phyloP scores from a whole-genome alignment of 305 asterid species.

The Petunia hybrid region DNA sequence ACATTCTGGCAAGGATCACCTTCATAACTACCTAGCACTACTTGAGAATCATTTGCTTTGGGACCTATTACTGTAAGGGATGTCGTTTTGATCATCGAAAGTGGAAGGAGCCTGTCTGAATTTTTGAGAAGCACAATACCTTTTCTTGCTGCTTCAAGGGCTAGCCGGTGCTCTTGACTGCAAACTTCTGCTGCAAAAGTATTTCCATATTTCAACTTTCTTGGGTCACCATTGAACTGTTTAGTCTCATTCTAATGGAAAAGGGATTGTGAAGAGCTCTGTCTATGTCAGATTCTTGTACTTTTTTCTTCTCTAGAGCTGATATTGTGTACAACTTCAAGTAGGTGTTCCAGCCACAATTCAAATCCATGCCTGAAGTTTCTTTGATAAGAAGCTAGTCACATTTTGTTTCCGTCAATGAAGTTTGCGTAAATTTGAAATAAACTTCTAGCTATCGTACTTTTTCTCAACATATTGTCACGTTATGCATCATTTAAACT shows the following conservation, averaged over 20 bases:
- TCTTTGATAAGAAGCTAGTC: too few relatives aligned
- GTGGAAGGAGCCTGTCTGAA: conserved; percentile 31
- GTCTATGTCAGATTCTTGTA: conserved; percentile 33
- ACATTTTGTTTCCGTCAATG: too few relatives aligned
- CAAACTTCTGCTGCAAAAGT: conserved; percentile 52
- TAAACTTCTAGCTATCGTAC: too few relatives aligned
- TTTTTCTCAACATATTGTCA: too few relatives aligned
- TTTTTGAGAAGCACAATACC: conserved; percentile 69
- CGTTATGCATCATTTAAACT: too few relatives aligned
- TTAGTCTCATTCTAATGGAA: conserved; percentile 62
- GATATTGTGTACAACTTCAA: conserved; percentile 51
- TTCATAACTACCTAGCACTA: conserved; percentile 59
- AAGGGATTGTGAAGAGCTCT: conserved; percentile 60
- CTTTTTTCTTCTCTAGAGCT: conserved; percentile 52
- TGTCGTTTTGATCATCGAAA: conserved; percentile 43
- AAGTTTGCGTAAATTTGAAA: too few relatives aligned
- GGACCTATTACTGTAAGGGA: conserved; percentile 37
- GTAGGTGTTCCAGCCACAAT: conserved; percentile 53
- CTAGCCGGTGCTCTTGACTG: conserved; percentile 42
- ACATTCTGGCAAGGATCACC: conserved; percentile 59
- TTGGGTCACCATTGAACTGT: conserved; percentile 60
- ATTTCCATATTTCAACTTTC: conserved; percentile 25
- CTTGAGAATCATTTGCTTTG: conserved; percentile 47
- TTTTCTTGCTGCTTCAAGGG: conserved; percentile 49
- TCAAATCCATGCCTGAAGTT: conserved; percentile 67